Conservation (phyloP, 257 asterid genomes). For the Jasminum sambac region DNA sequence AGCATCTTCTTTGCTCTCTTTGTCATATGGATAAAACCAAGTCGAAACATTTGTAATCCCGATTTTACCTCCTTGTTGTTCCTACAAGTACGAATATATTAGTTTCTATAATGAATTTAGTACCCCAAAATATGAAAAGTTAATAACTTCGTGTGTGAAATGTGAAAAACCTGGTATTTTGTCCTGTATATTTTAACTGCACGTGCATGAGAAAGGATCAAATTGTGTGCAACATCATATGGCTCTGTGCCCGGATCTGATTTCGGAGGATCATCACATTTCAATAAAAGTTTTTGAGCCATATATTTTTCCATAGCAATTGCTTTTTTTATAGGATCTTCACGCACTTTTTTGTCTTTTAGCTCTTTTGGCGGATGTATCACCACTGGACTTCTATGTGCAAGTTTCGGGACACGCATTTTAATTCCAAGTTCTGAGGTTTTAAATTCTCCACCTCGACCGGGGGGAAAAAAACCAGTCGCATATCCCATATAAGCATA, state of each 20-base stretch:
- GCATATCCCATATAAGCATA: slow-evolving; percentile 16
- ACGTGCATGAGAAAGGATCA: slow-evolving; percentile 48
- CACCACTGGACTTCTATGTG: not conserved
- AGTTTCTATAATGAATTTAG: too few relatives aligned
- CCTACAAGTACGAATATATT: not conserved
- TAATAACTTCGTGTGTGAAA: slow-evolving; percentile 7
- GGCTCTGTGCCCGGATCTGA: slow-evolving; percentile 45
- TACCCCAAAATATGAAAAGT: too few relatives aligned
- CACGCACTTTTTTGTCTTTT: too few relatives aligned
- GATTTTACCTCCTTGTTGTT: slow-evolving; percentile 6
- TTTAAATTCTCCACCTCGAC: slow-evolving; percentile 7
- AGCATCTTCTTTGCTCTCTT: not conserved
- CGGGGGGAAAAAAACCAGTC: slow-evolving; percentile 8
- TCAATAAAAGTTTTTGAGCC: too few relatives aligned
- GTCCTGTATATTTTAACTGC: slow-evolving; percentile 41
- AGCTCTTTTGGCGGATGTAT: too few relatives aligned
- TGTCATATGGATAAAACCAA: not conserved
- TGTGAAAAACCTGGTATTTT: slow-evolving; percentile 34
- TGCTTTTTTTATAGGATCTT: too few relatives aligned
- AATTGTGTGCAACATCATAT: slow-evolving; percentile 47
- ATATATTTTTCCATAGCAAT: too few relatives aligned
- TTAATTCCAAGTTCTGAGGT: not conserved
- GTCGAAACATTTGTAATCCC: slow-evolving; percentile 2
- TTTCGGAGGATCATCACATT: not conserved
- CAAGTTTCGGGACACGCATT: not conserved